phyloP scores from a whole-genome alignment of 2,329 filamentous ascomycete genomes.

The Didymella lethalis region DNA sequence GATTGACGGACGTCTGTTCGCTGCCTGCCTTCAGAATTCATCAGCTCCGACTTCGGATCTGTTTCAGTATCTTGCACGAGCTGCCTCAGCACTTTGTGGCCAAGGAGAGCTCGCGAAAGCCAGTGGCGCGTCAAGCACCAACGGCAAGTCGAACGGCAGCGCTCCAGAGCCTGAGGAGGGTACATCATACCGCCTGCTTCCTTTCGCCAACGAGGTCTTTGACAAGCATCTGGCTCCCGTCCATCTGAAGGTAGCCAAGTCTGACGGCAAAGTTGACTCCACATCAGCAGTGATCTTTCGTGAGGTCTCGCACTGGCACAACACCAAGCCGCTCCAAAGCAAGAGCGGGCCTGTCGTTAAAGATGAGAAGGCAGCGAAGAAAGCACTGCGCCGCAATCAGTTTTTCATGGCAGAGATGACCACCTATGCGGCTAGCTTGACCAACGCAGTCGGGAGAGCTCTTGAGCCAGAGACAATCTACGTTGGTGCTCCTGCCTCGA shows the following conservation, averaged over 20 bases:
- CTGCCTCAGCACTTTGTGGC: slow-evolving; percentile 30
- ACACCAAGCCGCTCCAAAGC: slow-evolving; percentile 60
- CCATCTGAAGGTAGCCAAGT: slow-evolving; percentile 48
- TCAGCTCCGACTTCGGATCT: slow-evolving; percentile 29
- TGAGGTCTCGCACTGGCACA: slow-evolving; percentile 69
- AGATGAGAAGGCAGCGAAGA: slow-evolving; percentile 46
- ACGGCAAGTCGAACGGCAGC: slow-evolving; percentile 2
- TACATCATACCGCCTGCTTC: slow-evolving; percentile 50
- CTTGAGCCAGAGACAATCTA: slow-evolving; percentile 72
- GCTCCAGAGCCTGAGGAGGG: slow-evolving; percentile 18
- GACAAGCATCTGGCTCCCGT: slow-evolving; percentile 58
- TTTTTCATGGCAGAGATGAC: slow-evolving; percentile 72
- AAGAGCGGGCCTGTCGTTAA: slow-evolving; percentile 37
- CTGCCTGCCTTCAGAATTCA: slow-evolving; percentile 34
- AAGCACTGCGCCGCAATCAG: slow-evolving; percentile 62
- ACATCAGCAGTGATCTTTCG: slow-evolving; percentile 55
- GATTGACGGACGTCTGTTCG: slow-evolving; percentile 61
- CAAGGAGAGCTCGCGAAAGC: slow-evolving; percentile 24
- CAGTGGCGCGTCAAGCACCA: slow-evolving; percentile 10
- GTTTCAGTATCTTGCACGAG: slow-evolving; percentile 30
- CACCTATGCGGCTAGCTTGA: slow-evolving; percentile 74
- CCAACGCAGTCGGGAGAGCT: slow-evolving; percentile 67
- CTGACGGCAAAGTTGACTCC: slow-evolving; percentile 33
- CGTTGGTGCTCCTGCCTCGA: slow-evolving; percentile 46
- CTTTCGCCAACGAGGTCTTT: slow-evolving; percentile 58